Percentiles rank a stretch among this genome's conserved stretches.
phyloP scores from a whole-genome alignment of 345 rosid genomes.

The Linum lewisii region DNA sequence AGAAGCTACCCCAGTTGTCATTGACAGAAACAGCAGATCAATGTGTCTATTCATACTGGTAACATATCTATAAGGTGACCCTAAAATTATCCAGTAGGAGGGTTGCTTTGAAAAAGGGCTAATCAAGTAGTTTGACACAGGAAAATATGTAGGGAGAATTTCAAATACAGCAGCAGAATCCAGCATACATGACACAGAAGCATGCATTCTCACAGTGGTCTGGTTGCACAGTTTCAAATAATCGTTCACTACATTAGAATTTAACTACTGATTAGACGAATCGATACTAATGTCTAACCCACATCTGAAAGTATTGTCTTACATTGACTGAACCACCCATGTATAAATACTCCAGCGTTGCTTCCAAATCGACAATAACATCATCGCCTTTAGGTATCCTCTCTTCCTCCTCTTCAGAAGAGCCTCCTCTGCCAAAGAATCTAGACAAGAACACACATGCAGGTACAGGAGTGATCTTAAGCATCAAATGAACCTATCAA shows the following conservation, averaged over 20 bases:
- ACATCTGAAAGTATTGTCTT: conserved; percentile 10
- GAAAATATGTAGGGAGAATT: neutral
- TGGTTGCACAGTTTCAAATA: too few species aligned
- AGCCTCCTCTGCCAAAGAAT: conserved; percentile 69
- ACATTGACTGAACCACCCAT: conserved; percentile 98
- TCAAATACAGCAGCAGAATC: neutral
- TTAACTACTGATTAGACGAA: too few species aligned
- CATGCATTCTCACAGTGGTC: neutral
- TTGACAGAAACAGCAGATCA: too few species aligned
- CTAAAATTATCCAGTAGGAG: too few species aligned
- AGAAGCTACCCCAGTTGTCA: too few species aligned
- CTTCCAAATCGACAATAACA: conserved; percentile 87
- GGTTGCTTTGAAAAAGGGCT: too few species aligned
- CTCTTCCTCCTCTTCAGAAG: conserved; percentile 76
- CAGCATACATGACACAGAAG: neutral
- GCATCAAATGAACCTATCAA: neutral
- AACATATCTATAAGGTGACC: too few species aligned
- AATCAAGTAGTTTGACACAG: too few species aligned
- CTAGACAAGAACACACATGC: conserved; percentile 24
- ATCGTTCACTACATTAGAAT: neutral
- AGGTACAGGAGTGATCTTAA: neutral
- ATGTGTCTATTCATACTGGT: too few species aligned
- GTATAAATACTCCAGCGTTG: conserved; percentile 86
- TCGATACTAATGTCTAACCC: too few species aligned
- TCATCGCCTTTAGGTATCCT: conserved; percentile 84